Evolutionary conservation across 108 stramenopile species (phyloP).

Genomic region (Nannochloropsis gaditana): DNA sequence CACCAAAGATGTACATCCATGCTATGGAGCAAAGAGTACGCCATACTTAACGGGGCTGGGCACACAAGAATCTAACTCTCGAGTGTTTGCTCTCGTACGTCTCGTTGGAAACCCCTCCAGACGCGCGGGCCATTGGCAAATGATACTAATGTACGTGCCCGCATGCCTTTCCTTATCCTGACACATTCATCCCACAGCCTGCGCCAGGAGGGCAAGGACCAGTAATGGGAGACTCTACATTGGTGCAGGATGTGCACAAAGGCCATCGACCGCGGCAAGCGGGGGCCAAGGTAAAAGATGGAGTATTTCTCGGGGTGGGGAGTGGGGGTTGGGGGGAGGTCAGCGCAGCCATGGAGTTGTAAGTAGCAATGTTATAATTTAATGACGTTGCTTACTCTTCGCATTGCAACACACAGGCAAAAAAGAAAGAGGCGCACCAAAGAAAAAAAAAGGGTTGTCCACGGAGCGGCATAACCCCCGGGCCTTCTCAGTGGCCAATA

Average conservation of each 20-base stretch:
- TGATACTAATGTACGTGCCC: neutral
- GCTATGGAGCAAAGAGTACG: neutral
- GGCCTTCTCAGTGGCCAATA: constrained; percentile 90
- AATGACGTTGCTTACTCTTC: too few relatives aligned
- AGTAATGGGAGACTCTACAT: neutral
- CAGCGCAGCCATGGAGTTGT: too few relatives aligned
- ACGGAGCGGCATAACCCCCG: constrained; percentile 76
- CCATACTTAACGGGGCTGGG: neutral
- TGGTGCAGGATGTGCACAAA: constrained; percentile 12
- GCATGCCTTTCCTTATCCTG: neutral
- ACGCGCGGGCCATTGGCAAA: neutral
- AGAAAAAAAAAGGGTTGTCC: constrained; percentile 61
- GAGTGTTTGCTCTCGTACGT: neutral
- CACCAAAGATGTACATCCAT: neutral
- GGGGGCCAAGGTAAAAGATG: constrained; percentile 1
- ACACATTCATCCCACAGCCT: neutral
- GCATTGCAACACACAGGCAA: neutral
- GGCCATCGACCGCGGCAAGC: constrained; percentile 5
- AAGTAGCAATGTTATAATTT: too few relatives aligned
- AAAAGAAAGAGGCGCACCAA: constrained; percentile 67
- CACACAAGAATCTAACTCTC: neutral
- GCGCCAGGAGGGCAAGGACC: neutral
- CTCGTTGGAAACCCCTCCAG: neutral
- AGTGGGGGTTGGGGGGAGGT: too few relatives aligned
- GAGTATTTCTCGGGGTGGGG: too few relatives aligned